Conservation (phyloP, 306 rosid species). For the Fragaria vesca region DNA sequence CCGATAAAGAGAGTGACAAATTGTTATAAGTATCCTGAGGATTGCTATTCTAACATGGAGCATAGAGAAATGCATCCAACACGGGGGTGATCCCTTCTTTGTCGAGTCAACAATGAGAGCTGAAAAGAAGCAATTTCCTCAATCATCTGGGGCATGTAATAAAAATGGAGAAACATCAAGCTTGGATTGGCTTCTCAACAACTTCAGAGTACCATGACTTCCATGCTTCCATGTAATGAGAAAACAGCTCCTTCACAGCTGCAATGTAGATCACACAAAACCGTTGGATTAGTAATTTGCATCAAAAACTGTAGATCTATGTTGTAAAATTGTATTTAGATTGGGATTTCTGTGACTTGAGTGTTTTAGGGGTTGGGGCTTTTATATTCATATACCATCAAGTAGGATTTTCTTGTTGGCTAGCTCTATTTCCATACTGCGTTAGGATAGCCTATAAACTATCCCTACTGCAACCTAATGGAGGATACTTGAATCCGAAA, state of each 20-base stretch:
- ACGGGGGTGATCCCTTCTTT: slow-evolving; percentile 12
- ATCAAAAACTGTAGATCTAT: background rate
- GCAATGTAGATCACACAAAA: slow-evolving; percentile 26
- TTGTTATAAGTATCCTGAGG: slow-evolving; percentile 10
- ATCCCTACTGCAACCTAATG: background rate
- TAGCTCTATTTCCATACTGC: background rate
- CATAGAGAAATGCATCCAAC: slow-evolving; percentile 41
- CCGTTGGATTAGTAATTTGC: slow-evolving; percentile 8
- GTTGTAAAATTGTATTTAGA: background rate
- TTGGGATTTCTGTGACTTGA: background rate
- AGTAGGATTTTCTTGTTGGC: background rate
- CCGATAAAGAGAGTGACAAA: slow-evolving; percentile 8
- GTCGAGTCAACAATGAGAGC: slow-evolving; percentile 6
- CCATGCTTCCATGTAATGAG: slow-evolving; percentile 94
- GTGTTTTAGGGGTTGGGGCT: too few species aligned
- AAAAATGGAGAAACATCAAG: slow-evolving; percentile 32
- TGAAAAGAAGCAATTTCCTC: slow-evolving; percentile 13
- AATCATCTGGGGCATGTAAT: slow-evolving; percentile 4
- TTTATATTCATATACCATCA: background rate
- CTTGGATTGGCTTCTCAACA: slow-evolving; percentile 50
- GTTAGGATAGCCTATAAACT: background rate
- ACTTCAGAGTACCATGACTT: slow-evolving; percentile 80
- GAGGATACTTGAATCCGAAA: background rate
- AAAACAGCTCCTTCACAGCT: slow-evolving; percentile 79
- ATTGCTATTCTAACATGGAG: slow-evolving; percentile 25